Conservation (phyloP, 495 filamentous ascomycete species). For the Aspergillus kassunensis region DNA sequence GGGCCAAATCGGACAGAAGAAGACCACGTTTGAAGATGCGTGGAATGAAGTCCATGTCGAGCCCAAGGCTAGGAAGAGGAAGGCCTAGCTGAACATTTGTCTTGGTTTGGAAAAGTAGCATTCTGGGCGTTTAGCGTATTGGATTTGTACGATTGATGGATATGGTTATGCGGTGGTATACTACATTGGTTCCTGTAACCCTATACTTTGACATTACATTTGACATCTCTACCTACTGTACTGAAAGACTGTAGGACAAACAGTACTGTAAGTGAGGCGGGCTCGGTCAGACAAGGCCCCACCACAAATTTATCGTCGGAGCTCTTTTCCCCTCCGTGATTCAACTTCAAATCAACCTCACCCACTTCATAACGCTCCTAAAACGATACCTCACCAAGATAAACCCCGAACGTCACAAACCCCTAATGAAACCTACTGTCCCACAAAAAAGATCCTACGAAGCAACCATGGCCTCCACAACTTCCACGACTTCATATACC, state of each 20-base stretch:
- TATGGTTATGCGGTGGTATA: slow-evolving; percentile 1
- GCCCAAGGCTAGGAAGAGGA: slow-evolving; percentile 21
- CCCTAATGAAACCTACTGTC: not conserved
- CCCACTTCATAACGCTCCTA: too few relatives aligned
- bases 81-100: slow-evolving; percentile 13
- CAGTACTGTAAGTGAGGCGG: too few relatives aligned
- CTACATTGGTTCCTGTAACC: too few relatives aligned
- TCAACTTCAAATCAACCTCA: not conserved
- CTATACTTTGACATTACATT: too few relatives aligned
- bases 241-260: too few relatives aligned
- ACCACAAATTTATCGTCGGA: slow-evolving; percentile 6
- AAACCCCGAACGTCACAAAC: not conserved
- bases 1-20: slow-evolving; percentile 57
- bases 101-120: slow-evolving; percentile 3
- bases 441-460: too few relatives aligned
- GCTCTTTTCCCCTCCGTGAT: not conserved
- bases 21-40: slow-evolving; percentile 72
- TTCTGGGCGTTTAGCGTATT: slow-evolving; percentile 9
- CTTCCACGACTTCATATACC: not conserved
- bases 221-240: too few relatives aligned
- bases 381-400: too few relatives aligned
- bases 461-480: too few relatives aligned
- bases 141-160: slow-evolving; percentile 1
- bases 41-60: slow-evolving; percentile 50
- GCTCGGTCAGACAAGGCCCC: not conserved